A percentile compares a stretch with the other conserved stretches of the same genome.
These are phyloP conservation scores for Chimonanthus salicifolius DNA, from an alignment of 164 flowering plant species.

Conservation along the genomic window DNA sequence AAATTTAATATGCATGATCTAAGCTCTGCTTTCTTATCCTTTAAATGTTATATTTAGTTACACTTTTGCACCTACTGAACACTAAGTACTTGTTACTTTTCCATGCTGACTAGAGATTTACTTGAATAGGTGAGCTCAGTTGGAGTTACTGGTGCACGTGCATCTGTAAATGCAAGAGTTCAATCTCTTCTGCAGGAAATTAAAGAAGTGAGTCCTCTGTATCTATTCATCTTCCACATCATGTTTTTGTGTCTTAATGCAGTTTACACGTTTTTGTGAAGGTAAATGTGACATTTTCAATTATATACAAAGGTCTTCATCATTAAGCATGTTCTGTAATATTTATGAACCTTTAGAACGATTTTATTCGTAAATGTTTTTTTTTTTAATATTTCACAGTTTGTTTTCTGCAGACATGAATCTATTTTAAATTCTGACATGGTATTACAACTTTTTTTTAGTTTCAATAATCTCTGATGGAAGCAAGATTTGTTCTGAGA, in stretches of 20 bases:
- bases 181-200: constrained; percentile 61
- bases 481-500: too few relatives aligned
- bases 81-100: not conserved
- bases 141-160: constrained; percentile 92
- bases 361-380: too few relatives aligned
- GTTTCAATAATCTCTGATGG: too few relatives aligned
- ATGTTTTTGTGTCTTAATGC: not conserved
- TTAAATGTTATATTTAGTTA: not conserved
- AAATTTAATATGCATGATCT: too few relatives aligned
- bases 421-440: too few relatives aligned
- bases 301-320: too few relatives aligned
- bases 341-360: too few relatives aligned
- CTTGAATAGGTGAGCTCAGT: constrained; percentile 62
- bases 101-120: not conserved
- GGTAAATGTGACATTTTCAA: too few relatives aligned
- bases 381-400: too few relatives aligned
- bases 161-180: constrained; percentile 54
- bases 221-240: not conserved
- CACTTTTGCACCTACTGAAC: not conserved
- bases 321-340: too few relatives aligned
- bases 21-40: not conserved
- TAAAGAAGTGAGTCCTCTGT: constrained; percentile 50
- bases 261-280: not conserved
- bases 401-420: too few relatives aligned
- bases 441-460: too few relatives aligned